Evolutionary conservation across 768 basidiomycete species (phyloP).

Genomic region (Tylopilus felleus): DNA sequence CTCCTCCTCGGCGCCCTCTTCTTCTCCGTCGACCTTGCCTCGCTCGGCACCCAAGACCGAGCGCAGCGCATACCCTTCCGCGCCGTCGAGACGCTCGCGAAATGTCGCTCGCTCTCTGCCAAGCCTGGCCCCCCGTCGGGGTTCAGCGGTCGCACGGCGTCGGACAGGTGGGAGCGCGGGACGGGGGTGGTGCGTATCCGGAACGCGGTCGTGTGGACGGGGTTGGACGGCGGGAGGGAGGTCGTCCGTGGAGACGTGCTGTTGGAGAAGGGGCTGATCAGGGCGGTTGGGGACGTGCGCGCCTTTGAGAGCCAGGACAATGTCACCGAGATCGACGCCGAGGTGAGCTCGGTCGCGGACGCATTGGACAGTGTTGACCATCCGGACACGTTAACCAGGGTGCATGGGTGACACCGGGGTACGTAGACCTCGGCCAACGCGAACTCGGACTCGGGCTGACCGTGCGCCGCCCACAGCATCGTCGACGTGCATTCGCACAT

Average conservation of each 20-base stretch:
- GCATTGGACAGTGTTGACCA: too few species aligned
- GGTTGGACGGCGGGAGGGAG: slow-evolving; percentile 52
- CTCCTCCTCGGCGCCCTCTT: slow-evolving; percentile 18
- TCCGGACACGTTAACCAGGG: slow-evolving; percentile 33
- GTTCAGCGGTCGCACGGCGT: slow-evolving; percentile 47
- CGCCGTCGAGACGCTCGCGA: slow-evolving; percentile 35
- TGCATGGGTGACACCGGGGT: slow-evolving; percentile 63
- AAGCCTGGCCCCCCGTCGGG: slow-evolving; percentile 42
- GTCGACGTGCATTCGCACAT: slow-evolving; percentile 61
- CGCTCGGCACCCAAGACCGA: not conserved
- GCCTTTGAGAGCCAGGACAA: not conserved
- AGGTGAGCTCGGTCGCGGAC: slow-evolving; percentile 14
- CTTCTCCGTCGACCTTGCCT: slow-evolving; percentile 6
- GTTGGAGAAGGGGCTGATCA: slow-evolving; percentile 61
- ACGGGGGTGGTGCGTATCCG: slow-evolving; percentile 53
- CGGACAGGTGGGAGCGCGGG: slow-evolving; percentile 54
- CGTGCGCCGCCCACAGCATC: slow-evolving; percentile 21
- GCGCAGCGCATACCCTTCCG: slow-evolving; percentile 18
- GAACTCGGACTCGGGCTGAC: not conserved
- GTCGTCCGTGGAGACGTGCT: slow-evolving; percentile 58
- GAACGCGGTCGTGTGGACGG: slow-evolving; percentile 82
- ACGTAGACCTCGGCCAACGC: not conserved
- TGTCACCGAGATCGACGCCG: slow-evolving; percentile 43
- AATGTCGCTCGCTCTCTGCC: slow-evolving; percentile 44
- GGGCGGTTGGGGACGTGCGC: slow-evolving; percentile 42